Conservation (phyloP, 2,329 filamentous ascomycete species). For the Bipolaris sorokiniana region DNA sequence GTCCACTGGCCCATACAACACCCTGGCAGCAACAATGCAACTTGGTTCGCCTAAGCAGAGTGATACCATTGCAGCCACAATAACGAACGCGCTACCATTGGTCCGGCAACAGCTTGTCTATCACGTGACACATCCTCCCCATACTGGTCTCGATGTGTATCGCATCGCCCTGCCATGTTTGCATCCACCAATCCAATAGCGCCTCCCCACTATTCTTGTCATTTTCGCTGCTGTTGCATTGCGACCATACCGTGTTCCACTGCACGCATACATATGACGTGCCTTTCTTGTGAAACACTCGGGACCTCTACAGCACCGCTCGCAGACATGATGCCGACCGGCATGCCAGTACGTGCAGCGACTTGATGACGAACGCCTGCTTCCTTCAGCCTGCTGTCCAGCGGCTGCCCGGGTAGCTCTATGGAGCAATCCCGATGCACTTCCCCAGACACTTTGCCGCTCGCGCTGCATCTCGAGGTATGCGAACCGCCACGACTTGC, state of each 20-base stretch:
- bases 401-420: slow-evolving; percentile 17
- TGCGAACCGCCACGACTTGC: slow-evolving; percentile 19
- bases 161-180: slow-evolving; percentile 3
- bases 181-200: not conserved
- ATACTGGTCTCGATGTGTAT: not conserved
- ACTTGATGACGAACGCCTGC: slow-evolving; percentile 33
- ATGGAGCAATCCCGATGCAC: slow-evolving; percentile 25
- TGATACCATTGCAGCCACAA: slow-evolving; percentile 1
- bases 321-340: slow-evolving; percentile 18
- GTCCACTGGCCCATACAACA: slow-evolving; percentile 2
- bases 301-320: slow-evolving; percentile 10
- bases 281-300: slow-evolving; percentile 14
- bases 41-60: not conserved
- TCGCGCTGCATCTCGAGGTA: slow-evolving; percentile 19
- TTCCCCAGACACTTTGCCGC: slow-evolving; percentile 22
- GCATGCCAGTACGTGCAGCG: slow-evolving; percentile 24
- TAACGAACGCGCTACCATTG: not conserved
- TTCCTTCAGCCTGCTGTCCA: slow-evolving; percentile 23
- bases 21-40: not conserved
- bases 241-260: slow-evolving; percentile 3
- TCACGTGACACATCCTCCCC: not conserved
- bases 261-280: slow-evolving; percentile 20
- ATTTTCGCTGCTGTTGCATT: slow-evolving; percentile 3
- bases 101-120: not conserved
- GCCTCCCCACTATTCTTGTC: not conserved